Evolutionary conservation across 805 yeast genomes (phyloP), one percentile per base, ranked within the genome.

Genomic region (Candida succiphila): DNA sequence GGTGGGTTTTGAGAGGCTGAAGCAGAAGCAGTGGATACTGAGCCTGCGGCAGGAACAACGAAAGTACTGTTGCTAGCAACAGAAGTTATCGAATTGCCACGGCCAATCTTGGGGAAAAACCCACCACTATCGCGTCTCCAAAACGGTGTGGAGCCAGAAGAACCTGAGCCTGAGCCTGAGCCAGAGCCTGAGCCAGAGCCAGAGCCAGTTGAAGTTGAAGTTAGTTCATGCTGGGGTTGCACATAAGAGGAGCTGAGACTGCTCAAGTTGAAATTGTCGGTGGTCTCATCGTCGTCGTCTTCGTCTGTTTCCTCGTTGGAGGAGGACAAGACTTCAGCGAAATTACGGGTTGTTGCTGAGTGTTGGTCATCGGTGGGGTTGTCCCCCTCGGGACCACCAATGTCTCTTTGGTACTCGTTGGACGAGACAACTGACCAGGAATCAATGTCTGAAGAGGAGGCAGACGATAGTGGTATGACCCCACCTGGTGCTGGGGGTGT

Each of bases 341-440:
- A 8, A 9, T 17, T n/a, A n/a, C n/a, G n/a, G n/a, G n/a, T n/a
- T n/a, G n/a, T n/a, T n/a, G n/a, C n/a, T n/a, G n/a, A n/a, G n/a
- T n/a, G n/a, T n/a, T n/a, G n/a, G n/a, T n/a, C n/a, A n/a, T n/a
- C 16, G 17, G 14, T 22, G 13, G 17, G 17, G 19, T 28, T 23
- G 6, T 19, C 29, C 20, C 24, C 24, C 9, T 18, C 17, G 20
- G 25, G 7, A 15, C 34, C 42, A 21, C 23, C 23, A 21, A 10
- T 21, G 23, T 8, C 23, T 21, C n/a, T n/a, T n/a, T n/a, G n/a
- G n/a, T n/a, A n/a, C 23, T 36, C 42, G 3, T 34, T 34, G 4
- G 37, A 37, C 17, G 31, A 40, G 18, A 40, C 36, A 7, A 40
- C 38, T 2, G 44, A 40, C 44, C 44, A 40, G 10, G 44, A 40